Base-by-base conservation (phyloP, 345 rosid species). In the Isatis tinctoria region DNA sequence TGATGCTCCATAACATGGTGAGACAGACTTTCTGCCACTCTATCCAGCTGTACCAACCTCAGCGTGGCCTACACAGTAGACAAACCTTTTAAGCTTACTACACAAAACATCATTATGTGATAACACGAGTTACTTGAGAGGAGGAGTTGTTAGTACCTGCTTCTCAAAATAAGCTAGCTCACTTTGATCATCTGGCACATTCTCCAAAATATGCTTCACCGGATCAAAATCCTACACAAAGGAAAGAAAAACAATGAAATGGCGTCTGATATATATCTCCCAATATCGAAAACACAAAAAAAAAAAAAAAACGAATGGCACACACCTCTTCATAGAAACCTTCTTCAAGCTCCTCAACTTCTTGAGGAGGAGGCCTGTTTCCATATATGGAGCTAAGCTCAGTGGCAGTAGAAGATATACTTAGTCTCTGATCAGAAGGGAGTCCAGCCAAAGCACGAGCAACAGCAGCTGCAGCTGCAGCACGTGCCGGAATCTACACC, bases 381-480 rank as follows among this genome's bases (percentile, higher is more conserved):
- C 98, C 99, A 85, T 96, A 92, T 18, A 92, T 87, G 2, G 88
- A 87, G 28, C 68, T 83, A 72, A 90, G 80, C 72, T 85, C 96
- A 49, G 87, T 84, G 22, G 98, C 92, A 79, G 81, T 85, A n/a
- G 97, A 86, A 14, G 97, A 86, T 35, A 95, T 86, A 83, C 74
- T 86, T 57, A 82, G 80, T 30, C 89, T 85, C 80, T 92, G 96
- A 75, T 89, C 88, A 57, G 93, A 82, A 70, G 94, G 97, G 69
- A 95, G 74, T 60, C 88, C 94, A 5, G 98, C 90, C 72, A 95
- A 84, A 59, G 88, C 97, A 77, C 96, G 94, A 36, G 99, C 98
- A 75, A 95, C 97, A 57, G 89, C 97, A 16, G 99, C 99, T 4
- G 99, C 99, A 11, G 99, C 99, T 0, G 91, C 92, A 54, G 97